phyloP scores from a whole-genome alignment of 495 filamentous ascomycete species.

The Xylaria grammica region DNA sequence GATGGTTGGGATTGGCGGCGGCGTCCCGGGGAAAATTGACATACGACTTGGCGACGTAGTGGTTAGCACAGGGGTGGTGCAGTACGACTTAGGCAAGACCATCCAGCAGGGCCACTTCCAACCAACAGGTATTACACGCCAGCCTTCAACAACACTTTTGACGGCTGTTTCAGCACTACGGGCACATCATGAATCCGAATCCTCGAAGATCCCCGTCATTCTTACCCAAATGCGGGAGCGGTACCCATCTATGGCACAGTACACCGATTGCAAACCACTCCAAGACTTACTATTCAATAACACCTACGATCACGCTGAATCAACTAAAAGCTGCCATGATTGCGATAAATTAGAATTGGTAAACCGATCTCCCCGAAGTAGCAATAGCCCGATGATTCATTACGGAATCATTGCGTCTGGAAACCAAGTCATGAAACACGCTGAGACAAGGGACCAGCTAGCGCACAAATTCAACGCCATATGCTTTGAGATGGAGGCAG shows the following conservation, averaged over 20 bases:
- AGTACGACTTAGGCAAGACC: constrained; percentile 52
- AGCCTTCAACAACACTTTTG: background rate
- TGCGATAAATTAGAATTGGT: constrained; percentile 1
- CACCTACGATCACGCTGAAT: background rate
- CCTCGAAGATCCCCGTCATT: constrained; percentile 20
- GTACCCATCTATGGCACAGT: background rate
- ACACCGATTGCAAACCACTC: constrained; percentile 1
- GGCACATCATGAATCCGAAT: background rate
- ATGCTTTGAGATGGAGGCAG: constrained; percentile 45
- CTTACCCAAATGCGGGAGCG: background rate
- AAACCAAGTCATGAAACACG: constrained; percentile 29
- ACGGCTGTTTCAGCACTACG: constrained; percentile 4
- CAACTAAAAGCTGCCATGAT: background rate
- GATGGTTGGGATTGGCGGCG: constrained; percentile 53
- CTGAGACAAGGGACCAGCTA: constrained; percentile 15
- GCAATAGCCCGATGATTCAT: background rate
- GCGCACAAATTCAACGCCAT: constrained; percentile 25
- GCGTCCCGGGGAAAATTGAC: constrained; percentile 43
- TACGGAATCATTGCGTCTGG: constrained; percentile 31
- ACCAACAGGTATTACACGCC: constrained; percentile 37
- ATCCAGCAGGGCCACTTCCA: constrained; percentile 33
- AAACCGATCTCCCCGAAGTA: background rate
- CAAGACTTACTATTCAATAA: constrained; percentile 5
- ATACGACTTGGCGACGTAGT: constrained; percentile 53
- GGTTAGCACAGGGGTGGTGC: constrained; percentile 49